Evolutionary conservation across 2,329 filamentous ascomycete genomes (phyloP).

Genomic region (Pestalotiopsis sp.): DNA sequence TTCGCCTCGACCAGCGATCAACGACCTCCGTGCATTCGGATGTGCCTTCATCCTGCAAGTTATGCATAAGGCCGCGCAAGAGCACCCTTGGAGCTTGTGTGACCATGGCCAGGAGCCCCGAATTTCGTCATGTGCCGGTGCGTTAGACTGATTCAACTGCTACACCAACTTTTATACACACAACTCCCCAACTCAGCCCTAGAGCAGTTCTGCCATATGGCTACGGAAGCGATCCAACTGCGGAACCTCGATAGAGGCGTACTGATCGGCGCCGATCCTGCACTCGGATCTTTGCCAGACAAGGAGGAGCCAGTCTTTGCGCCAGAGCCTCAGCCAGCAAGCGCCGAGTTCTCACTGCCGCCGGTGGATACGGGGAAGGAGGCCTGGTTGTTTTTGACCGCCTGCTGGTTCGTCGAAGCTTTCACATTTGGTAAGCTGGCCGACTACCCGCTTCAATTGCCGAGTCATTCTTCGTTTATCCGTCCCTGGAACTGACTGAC

Average conservation of each 20-base stretch:
- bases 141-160: neutral
- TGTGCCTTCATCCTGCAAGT: neutral
- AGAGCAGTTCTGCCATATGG: neutral
- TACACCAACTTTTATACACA: neutral
- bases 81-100: neutral
- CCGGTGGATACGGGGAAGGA: conserved; percentile 2
- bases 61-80: neutral
- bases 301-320: neutral
- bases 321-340: neutral
- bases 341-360: neutral
- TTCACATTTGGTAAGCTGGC: conserved; percentile 4
- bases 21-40: neutral
- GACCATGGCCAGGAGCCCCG: neutral
- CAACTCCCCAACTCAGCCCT: neutral
- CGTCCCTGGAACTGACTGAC: neutral
- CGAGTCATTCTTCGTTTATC: neutral
- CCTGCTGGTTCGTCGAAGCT: conserved; percentile 12
- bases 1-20: neutral
- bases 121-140: neutral
- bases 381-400: conserved; percentile 11
- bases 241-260: neutral
- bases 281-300: neutral
- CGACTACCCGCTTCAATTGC: neutral
- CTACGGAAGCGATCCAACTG: neutral
- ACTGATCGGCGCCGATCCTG: neutral